These are phyloP conservation scores for Grosmannia huntii DNA, from an alignment of 2,329 filamentous ascomycete genomes.

Conservation along the genomic window DNA sequence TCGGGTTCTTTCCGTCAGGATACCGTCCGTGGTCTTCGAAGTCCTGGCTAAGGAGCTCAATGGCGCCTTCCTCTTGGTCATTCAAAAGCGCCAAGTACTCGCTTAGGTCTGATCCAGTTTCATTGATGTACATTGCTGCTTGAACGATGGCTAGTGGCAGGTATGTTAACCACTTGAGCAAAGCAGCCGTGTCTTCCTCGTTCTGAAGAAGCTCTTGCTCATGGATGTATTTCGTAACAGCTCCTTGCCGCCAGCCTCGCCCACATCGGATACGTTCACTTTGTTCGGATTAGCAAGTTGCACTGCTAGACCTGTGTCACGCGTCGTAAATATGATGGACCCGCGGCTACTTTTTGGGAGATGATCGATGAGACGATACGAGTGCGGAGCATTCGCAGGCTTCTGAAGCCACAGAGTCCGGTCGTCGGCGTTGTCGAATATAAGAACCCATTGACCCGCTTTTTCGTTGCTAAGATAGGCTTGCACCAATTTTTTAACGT, in stretches of 20 bases:
- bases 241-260: constrained; percentile 11
- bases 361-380: constrained; percentile 7
- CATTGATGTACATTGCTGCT: constrained; percentile 7
- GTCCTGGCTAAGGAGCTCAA: constrained; percentile 9
- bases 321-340: constrained; percentile 14
- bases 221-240: constrained; percentile 12
- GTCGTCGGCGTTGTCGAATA: constrained; percentile 34
- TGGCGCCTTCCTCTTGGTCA: constrained; percentile 1
- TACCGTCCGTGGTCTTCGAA: constrained; percentile 8
- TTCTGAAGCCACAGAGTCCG: constrained; percentile 14
- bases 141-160: constrained; percentile 11
- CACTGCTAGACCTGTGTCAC: constrained; percentile 9
- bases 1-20: constrained; percentile 4
- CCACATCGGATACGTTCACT: constrained; percentile 15
- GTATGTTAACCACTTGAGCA: constrained; percentile 3
- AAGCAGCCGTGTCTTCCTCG: neutral
- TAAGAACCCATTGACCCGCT: constrained; percentile 24
- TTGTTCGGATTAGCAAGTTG: constrained; percentile 8
- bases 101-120: neutral
- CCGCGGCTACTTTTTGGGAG: neutral
- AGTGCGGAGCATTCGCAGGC: neutral
- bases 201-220: constrained; percentile 1
- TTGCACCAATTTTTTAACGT: constrained; percentile 19
- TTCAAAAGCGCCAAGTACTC: constrained; percentile 6
- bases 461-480: constrained; percentile 15